Evolutionary conservation across 306 rosid genomes (phyloP).

Genomic region (Gastrolobium villosum): DNA sequence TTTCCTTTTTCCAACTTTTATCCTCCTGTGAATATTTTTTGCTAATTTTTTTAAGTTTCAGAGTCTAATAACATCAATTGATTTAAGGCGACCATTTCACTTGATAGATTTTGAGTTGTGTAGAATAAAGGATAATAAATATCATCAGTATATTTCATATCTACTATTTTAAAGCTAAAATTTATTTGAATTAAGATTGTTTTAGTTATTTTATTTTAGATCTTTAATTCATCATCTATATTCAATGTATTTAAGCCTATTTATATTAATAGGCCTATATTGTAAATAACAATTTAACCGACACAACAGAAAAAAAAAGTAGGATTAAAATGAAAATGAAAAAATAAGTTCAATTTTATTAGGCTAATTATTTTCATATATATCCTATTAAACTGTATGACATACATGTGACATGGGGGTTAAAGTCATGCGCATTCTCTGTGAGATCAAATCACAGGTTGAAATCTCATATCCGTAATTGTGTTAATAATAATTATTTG

Average conservation of each 20-base stretch:
- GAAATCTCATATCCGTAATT: too few species aligned
- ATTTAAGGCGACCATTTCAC: background rate
- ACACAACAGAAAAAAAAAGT: background rate
- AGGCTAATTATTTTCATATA: background rate
- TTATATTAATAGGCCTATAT: background rate
- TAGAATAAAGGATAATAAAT: background rate
- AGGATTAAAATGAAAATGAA: background rate
- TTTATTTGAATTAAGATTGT: background rate
- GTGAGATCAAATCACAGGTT: too few species aligned
- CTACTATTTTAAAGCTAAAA: background rate
- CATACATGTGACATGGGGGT: too few species aligned
- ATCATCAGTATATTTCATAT: background rate
- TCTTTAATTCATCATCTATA: background rate
- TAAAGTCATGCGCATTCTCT: too few species aligned
- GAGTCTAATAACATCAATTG: background rate
- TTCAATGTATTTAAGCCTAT: background rate
- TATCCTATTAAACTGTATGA: too few species aligned
- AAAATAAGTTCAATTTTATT: background rate
- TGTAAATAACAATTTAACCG: background rate
- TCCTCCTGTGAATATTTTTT: background rate
- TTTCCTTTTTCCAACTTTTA: background rate
- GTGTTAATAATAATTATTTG: too few species aligned
- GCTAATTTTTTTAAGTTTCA: slow-evolving; percentile 1
- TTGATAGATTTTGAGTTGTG: background rate
- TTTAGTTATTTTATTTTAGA: background rate